phyloP scores from a whole-genome alignment of 352 stramenopile species.

The Plasmopara viticola region DNA sequence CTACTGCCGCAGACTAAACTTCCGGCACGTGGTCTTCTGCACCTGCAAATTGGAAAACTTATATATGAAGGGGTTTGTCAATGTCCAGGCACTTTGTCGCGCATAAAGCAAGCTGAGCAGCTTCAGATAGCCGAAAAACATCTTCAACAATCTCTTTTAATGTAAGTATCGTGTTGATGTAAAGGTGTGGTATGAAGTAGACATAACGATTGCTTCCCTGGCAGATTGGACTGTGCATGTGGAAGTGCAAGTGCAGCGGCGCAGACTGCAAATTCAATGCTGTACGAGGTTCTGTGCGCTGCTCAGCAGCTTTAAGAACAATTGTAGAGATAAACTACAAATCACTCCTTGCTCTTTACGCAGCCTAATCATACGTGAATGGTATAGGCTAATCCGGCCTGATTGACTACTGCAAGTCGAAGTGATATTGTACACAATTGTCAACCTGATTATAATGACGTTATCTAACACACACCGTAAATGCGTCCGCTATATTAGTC shows the following conservation, averaged over 20 bases:
- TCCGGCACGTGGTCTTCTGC: slow-evolving; percentile 34
- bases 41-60: slow-evolving; percentile 43
- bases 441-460: no score
- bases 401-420: no score
- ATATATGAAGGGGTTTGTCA: slow-evolving; percentile 15
- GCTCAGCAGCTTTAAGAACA: neutral
- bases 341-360: no score
- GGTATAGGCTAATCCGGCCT: no score
- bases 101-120: slow-evolving; percentile 3
- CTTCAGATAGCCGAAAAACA: slow-evolving; percentile 21
- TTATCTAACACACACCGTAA: no score
- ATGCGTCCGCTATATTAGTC: no score
- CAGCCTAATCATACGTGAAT: no score
- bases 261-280: slow-evolving; percentile 14
- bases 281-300: slow-evolving; percentile 25
- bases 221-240: slow-evolving; percentile 24
- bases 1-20: slow-evolving; percentile 31
- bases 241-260: slow-evolving; percentile 19
- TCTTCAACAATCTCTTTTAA: slow-evolving; percentile 29
- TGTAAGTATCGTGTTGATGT: slow-evolving; percentile 19
- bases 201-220: neutral
- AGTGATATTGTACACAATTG: no score
- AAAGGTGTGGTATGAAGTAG: neutral
- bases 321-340: no score
- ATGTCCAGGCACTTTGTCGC: neutral